Percentiles rank a stretch among this genome's conserved stretches.
Evolutionary conservation across 805 yeast genomes (phyloP).

Genomic region (Candida silvicultrix): DNA sequence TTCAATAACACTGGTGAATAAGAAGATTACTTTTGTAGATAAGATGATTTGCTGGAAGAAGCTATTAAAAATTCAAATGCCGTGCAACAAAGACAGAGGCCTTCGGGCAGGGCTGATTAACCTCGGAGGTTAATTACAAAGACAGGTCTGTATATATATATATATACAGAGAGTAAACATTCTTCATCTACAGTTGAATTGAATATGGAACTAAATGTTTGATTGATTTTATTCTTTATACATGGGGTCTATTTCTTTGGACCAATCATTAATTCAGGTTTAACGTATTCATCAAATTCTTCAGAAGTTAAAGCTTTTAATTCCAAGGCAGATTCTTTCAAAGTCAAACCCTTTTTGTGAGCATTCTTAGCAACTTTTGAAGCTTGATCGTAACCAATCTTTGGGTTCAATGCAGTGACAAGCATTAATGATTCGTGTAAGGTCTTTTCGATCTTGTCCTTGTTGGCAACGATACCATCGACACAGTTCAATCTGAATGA

Average conservation of each 20-base stretch:
- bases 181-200: no score
- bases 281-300: constrained; percentile 95
- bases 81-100: background rate
- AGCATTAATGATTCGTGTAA: constrained; percentile 95
- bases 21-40: background rate
- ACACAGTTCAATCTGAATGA: constrained; percentile 95
- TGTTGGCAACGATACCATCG: constrained; percentile 88
- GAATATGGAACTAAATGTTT: no score
- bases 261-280: constrained; percentile 97
- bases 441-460: constrained; percentile 76
- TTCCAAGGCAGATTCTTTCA: constrained; percentile 92
- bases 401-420: constrained; percentile 97
- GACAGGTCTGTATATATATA: no score
- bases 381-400: constrained; percentile 97
- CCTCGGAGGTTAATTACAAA: no score
- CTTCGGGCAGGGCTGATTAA: background rate
- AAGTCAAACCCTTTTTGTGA: constrained; percentile 93
- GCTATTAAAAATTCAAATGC: background rate
- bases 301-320: constrained; percentile 75
- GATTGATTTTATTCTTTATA: background rate
- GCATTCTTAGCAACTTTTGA: constrained; percentile 98
- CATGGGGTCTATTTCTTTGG: constrained; percentile 42
- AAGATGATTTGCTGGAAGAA: background rate
- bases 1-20: background rate
- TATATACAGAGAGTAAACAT: no score